A percentile compares a stretch with the other conserved stretches of the same genome.
Evolutionary conservation across 2,329 filamentous ascomycete species (phyloP).

Genomic region (Monosporascus cannonballus): DNA sequence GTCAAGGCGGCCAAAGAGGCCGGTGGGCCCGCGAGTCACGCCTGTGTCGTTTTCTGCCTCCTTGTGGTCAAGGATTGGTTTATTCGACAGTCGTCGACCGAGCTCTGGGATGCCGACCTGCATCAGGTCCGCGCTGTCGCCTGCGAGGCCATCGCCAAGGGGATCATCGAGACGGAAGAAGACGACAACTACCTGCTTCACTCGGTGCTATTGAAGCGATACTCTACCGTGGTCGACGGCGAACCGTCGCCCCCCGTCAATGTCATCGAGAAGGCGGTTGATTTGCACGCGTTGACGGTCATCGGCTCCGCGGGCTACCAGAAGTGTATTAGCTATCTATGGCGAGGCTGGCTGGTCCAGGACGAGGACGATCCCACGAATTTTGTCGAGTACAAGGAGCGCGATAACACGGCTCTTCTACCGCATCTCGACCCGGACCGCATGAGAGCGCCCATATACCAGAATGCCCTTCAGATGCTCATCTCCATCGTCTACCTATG

Average conservation of each 20-base stretch:
- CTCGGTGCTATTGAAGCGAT: constrained; percentile 77
- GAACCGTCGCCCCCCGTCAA: constrained; percentile 72
- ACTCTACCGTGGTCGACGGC: constrained; percentile 71
- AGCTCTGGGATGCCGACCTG: constrained; percentile 89
- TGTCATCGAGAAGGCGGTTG: constrained; percentile 88
- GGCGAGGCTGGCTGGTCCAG: constrained; percentile 95
- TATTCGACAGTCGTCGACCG: constrained; percentile 66
- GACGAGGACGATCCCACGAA: constrained; percentile 84
- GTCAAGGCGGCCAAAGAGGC: constrained; percentile 76
- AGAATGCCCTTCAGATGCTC: constrained; percentile 82
- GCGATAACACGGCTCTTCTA: constrained; percentile 71
- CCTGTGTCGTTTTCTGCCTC: constrained; percentile 80
- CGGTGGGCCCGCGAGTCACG: constrained; percentile 64
- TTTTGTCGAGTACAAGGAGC: constrained; percentile 82
- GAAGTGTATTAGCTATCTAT: constrained; percentile 88
- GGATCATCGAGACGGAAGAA: constrained; percentile 77
- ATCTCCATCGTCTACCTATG: constrained; percentile 77
- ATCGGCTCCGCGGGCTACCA: constrained; percentile 94
- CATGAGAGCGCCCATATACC: constrained; percentile 87
- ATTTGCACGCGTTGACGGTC: constrained; percentile 80
- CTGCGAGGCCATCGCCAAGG: constrained; percentile 89
- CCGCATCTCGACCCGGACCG: constrained; percentile 87
- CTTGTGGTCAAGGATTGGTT: constrained; percentile 71
- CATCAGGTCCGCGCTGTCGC: constrained; percentile 73
- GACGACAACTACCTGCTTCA: constrained; percentile 74